Percentiles rank a stretch among this genome's conserved stretches.
Conservation (phyloP, 192 early-diverging fungal species). For the Backusella australiensis region DNA sequence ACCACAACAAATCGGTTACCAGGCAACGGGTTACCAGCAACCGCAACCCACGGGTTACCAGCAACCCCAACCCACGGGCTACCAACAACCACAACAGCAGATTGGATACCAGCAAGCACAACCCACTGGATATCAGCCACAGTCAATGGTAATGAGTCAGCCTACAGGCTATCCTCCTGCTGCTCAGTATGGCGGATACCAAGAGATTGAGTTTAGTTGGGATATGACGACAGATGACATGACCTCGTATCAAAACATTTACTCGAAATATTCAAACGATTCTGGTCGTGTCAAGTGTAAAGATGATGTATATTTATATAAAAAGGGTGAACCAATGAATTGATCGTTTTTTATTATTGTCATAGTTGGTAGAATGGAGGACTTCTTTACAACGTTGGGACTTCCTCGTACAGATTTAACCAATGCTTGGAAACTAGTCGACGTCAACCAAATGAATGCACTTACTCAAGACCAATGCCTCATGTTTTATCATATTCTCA, state of each 20-base stretch:
- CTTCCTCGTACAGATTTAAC: conserved; percentile 52
- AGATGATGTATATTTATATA: neutral
- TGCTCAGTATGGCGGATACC: conserved; percentile 8
- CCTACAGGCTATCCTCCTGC: conserved; percentile 16
- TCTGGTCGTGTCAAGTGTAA: conserved; percentile 51
- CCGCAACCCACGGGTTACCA: conserved; percentile 29
- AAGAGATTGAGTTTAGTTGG: conserved; percentile 57
- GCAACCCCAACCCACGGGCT: conserved; percentile 19
- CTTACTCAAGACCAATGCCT: conserved; percentile 57
- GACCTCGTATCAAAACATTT: conserved; percentile 55
- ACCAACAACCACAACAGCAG: conserved; percentile 4
- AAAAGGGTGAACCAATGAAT: neutral
- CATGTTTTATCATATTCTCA: conserved; percentile 56
- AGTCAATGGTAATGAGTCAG: conserved; percentile 16
- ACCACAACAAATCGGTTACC: conserved; percentile 25
- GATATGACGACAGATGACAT: conserved; percentile 59
- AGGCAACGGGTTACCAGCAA: conserved; percentile 38
- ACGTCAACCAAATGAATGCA: conserved; percentile 54
- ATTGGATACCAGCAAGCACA: conserved; percentile 37
- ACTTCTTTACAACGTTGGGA: conserved; percentile 50
- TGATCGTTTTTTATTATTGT: neutral
- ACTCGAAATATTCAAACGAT: conserved; percentile 48
- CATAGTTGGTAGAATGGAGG: conserved; percentile 55
- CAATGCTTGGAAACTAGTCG: conserved; percentile 54
- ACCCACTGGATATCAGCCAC: conserved; percentile 34